Evolutionary conservation across 345 rosid species (phyloP).

Genomic region (Bruguiera gymnorhiza): DNA sequence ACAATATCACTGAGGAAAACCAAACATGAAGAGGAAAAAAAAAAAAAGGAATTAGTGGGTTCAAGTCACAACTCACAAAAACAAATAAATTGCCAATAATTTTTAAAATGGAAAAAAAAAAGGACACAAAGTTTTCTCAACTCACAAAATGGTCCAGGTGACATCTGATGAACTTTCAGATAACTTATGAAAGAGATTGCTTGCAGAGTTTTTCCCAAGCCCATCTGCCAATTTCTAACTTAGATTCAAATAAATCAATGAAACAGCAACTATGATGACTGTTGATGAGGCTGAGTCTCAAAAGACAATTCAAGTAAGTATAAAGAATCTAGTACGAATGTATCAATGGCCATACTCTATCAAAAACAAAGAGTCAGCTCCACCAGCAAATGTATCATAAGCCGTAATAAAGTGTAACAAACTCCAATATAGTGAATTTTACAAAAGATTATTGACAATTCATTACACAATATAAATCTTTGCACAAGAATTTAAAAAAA

Average conservation of each 20-base stretch:
- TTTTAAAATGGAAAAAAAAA: slow-evolving; percentile 12
- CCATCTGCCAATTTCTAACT: slow-evolving; percentile 57
- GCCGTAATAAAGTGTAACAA: too few species aligned
- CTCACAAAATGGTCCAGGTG: slow-evolving; percentile 73
- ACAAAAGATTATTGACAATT: too few species aligned
- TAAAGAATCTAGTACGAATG: too few species aligned
- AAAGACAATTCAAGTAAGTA: too few species aligned
- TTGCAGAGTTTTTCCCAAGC: slow-evolving; percentile 86
- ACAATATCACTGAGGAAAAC: slow-evolving; percentile 61
- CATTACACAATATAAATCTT: too few species aligned
- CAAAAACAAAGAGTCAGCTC: too few species aligned
- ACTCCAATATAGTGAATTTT: too few species aligned
- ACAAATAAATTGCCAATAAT: neutral
- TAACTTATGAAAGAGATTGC: slow-evolving; percentile 76
- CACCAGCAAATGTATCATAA: too few species aligned
- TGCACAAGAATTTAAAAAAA: too few species aligned
- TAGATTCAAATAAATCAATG: slow-evolving; percentile 4
- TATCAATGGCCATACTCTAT: too few species aligned
- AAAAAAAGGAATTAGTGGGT: neutral
- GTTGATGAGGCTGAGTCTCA: neutral
- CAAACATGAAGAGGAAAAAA: neutral
- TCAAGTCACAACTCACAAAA: neutral
- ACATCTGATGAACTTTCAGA: slow-evolving; percentile 50
- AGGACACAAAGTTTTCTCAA: slow-evolving; percentile 22
- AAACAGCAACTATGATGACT: neutral